Conservation (phyloP, 768 basidiomycete genomes). For the Rhizopogon vulgaris region DNA sequence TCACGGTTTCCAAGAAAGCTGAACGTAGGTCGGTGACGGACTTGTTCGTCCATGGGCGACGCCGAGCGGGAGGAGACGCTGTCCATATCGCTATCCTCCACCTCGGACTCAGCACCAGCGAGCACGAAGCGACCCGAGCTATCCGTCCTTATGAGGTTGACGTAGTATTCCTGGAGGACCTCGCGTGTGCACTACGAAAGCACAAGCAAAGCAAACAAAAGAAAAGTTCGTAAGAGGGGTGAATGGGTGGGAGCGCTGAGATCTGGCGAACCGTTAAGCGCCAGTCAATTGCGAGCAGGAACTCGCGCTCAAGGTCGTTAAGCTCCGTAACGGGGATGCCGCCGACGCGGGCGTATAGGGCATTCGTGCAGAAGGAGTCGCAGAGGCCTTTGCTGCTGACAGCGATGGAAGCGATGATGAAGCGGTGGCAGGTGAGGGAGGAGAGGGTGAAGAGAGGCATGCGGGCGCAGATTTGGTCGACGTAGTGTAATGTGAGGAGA, state of each 20-base stretch:
- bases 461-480: slow-evolving; percentile 89
- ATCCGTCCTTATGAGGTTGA: slow-evolving; percentile 87
- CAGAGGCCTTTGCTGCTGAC: slow-evolving; percentile 93
- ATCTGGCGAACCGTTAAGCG: slow-evolving; percentile 70
- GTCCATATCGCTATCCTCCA: slow-evolving; percentile 53
- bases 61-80: slow-evolving; percentile 42
- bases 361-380: slow-evolving; percentile 93
- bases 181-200: slow-evolving; percentile 78
- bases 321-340: slow-evolving; percentile 89
- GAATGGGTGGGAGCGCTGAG: slow-evolving; percentile 3
- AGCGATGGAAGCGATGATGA: slow-evolving; percentile 89
- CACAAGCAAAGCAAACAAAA: slow-evolving; percentile 23
- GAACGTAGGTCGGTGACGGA: slow-evolving; percentile 22
- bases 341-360: slow-evolving; percentile 92
- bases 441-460: slow-evolving; percentile 87
- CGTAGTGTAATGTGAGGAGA: slow-evolving; percentile 79
- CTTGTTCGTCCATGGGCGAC: slow-evolving; percentile 33
- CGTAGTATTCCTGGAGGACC: slow-evolving; percentile 88
- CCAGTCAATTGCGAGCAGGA: slow-evolving; percentile 91
- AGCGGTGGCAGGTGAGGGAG: slow-evolving; percentile 95
- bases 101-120: slow-evolving; percentile 33
- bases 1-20: slow-evolving; percentile 25
- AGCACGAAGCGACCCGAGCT: slow-evolving; percentile 54
- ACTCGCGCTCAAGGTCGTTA: slow-evolving; percentile 92
- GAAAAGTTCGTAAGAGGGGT: slow-evolving; percentile 9